These are phyloP conservation scores for Gossypium gossypioides DNA, from an alignment of 441 rosid species.

Conservation along the genomic window DNA sequence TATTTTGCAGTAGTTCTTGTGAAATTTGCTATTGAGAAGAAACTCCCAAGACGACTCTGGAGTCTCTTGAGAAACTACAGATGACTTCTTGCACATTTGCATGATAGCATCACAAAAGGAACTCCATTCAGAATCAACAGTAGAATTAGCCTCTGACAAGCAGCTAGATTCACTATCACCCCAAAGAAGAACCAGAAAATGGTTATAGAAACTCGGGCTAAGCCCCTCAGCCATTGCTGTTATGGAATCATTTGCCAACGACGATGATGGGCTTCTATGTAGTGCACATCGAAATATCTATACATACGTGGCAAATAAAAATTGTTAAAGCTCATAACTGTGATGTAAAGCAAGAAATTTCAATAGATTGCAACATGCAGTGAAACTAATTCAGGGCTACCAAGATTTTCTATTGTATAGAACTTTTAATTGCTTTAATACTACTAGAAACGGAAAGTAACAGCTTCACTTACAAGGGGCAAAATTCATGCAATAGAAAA, in stretches of 20 bases:
- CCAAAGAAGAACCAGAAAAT: constrained; percentile 82
- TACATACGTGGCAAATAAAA: constrained; percentile 10
- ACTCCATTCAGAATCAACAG: constrained; percentile 68
- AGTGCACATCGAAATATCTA: constrained; percentile 86
- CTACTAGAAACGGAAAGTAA: neutral
- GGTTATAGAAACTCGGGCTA: constrained; percentile 50
- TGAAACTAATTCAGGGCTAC: neutral
- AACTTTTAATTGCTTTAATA: neutral
- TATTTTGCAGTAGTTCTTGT: constrained; percentile 50
- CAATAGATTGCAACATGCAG: neutral
- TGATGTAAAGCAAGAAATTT: neutral
- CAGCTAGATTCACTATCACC: constrained; percentile 46
- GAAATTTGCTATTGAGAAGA: constrained; percentile 75
- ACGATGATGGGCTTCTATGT: constrained; percentile 67
- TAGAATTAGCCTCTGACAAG: constrained; percentile 40
- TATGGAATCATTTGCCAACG: constrained; percentile 78
- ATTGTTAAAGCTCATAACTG: neutral
- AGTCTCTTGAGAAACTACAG: constrained; percentile 30
- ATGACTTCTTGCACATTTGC: constrained; percentile 50
- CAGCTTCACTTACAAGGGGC: neutral
- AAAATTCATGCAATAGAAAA: neutral
- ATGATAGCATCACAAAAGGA: constrained; percentile 53
- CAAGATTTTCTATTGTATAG: neutral
- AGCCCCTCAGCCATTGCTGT: constrained; percentile 90
- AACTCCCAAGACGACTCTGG: constrained; percentile 67